Conservation (phyloP, 352 stramenopile genomes). For the Phytopythium cucurbitacearum region DNA sequence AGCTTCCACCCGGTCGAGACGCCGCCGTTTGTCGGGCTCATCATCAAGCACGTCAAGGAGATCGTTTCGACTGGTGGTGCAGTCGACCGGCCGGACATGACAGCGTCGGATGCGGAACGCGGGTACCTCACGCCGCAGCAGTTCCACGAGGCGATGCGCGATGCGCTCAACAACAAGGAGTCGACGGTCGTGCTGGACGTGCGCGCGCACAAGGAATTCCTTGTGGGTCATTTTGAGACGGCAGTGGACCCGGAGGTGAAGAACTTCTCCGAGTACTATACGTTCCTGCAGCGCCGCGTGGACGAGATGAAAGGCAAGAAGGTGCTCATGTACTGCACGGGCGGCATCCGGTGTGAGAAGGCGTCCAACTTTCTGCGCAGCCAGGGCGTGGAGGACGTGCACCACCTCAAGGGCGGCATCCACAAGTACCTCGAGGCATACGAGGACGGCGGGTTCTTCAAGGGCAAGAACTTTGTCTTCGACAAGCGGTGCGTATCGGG, state of each 20-base stretch:
- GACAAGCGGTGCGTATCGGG: constrained; percentile 51
- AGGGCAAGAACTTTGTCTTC: constrained; percentile 79
- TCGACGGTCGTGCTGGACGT: constrained; percentile 55
- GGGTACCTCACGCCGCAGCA: constrained; percentile 74
- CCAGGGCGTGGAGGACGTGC: constrained; percentile 48
- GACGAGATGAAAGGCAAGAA: constrained; percentile 69
- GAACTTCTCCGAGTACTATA: constrained; percentile 76
- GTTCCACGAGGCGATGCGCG: constrained; percentile 62
- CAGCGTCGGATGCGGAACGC: constrained; percentile 46
- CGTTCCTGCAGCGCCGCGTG: constrained; percentile 51
- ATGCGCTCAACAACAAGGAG: constrained; percentile 37
- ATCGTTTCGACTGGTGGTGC: constrained; percentile 63
- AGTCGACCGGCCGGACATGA: constrained; percentile 47
- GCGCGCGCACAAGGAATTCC: constrained; percentile 55
- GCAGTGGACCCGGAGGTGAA: constrained; percentile 63
- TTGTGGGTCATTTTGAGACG: constrained; percentile 70
- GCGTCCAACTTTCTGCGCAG: constrained; percentile 63
- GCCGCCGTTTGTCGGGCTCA: constrained; percentile 54
- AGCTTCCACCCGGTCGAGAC: constrained; percentile 31
- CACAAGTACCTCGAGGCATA: constrained; percentile 71
- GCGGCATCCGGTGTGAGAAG: constrained; percentile 75
- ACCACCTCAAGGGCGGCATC: constrained; percentile 72
- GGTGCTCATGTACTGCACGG: constrained; percentile 78
- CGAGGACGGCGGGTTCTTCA: constrained; percentile 58
- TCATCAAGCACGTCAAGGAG: constrained; percentile 77